Conservation (phyloP, 352 stramenopile species). For the Phytophthora pistaciae region DNA sequence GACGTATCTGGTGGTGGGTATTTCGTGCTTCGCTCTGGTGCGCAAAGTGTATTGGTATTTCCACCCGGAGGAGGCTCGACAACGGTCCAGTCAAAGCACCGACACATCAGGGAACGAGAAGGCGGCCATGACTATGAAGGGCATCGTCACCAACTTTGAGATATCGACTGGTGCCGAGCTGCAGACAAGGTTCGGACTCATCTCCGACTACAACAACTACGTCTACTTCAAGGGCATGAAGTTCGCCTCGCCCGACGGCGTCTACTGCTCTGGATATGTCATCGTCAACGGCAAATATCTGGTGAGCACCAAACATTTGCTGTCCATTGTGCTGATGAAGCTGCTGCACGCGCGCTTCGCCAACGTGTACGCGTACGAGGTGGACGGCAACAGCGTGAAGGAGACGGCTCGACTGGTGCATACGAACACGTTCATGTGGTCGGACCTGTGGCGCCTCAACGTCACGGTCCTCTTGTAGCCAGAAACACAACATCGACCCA, state of each 20-base stretch:
- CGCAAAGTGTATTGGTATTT: slow-evolving; percentile 26
- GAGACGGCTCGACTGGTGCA: slow-evolving; percentile 38
- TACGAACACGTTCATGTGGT: slow-evolving; percentile 42
- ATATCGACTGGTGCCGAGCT: slow-evolving; percentile 36
- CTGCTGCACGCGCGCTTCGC: slow-evolving; percentile 17
- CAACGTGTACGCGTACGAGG: slow-evolving; percentile 42
- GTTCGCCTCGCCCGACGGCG: slow-evolving; percentile 44
- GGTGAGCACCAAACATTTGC: slow-evolving; percentile 39
- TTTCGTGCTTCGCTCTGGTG: slow-evolving; percentile 14
- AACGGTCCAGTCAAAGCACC: slow-evolving; percentile 12
- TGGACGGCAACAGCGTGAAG: slow-evolving; percentile 46
- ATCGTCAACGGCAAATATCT: slow-evolving; percentile 48
- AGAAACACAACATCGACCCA: background rate
- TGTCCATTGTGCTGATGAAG: slow-evolving; percentile 44
- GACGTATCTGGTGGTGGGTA: slow-evolving; percentile 16
- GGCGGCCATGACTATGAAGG: slow-evolving; percentile 1
- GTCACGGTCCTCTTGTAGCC: slow-evolving; percentile 30
- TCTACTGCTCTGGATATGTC: slow-evolving; percentile 47
- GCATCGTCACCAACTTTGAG: slow-evolving; percentile 38
- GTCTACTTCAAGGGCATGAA: slow-evolving; percentile 51
- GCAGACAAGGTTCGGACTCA: slow-evolving; percentile 37
- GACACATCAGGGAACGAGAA: slow-evolving; percentile 24
- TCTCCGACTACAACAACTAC: slow-evolving; percentile 51
- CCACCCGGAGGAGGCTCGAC: slow-evolving; percentile 22
- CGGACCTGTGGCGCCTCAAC: slow-evolving; percentile 34